Conservation (phyloP, 2,329 filamentous ascomycete species). For the Macrophomina tecta region DNA sequence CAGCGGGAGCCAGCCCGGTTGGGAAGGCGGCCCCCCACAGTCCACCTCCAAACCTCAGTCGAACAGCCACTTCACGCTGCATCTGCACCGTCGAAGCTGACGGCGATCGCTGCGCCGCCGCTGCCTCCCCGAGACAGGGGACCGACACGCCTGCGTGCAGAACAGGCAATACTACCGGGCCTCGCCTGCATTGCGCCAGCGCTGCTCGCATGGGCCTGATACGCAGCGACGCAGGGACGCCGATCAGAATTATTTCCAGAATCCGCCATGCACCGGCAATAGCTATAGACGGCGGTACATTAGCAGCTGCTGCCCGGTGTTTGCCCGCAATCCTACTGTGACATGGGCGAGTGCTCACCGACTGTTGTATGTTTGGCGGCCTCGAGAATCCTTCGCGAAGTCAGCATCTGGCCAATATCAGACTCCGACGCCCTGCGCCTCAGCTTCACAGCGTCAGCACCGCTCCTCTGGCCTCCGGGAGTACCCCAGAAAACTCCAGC, state of each 20-base stretch:
- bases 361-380: slow-evolving; percentile 26
- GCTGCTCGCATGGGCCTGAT: slow-evolving; percentile 20
- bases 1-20: slow-evolving; percentile 17
- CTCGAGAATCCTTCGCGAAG: slow-evolving; percentile 16
- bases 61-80: too few species aligned
- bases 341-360: slow-evolving; percentile 19
- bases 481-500: slow-evolving; percentile 15
- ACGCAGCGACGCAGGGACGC: slow-evolving; percentile 27
- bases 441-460: slow-evolving; percentile 23
- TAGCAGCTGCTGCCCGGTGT: slow-evolving; percentile 14
- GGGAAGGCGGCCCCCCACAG: slow-evolving; percentile 15
- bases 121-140: slow-evolving; percentile 25
- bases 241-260: slow-evolving; percentile 25
- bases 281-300: slow-evolving; percentile 10
- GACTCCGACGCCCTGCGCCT: slow-evolving; percentile 21
- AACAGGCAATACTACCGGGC: slow-evolving; percentile 20
- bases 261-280: slow-evolving; percentile 5
- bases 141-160: slow-evolving; percentile 15
- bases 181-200: slow-evolving; percentile 27
- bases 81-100: neutral
- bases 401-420: slow-evolving; percentile 19
- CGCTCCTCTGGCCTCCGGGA: neutral
- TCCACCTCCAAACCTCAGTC: neutral
- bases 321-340: slow-evolving; percentile 18
- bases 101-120: slow-evolving; percentile 13